Conservation (phyloP, 371 early-diverging fungal genomes). For the Batkoa obscura region DNA sequence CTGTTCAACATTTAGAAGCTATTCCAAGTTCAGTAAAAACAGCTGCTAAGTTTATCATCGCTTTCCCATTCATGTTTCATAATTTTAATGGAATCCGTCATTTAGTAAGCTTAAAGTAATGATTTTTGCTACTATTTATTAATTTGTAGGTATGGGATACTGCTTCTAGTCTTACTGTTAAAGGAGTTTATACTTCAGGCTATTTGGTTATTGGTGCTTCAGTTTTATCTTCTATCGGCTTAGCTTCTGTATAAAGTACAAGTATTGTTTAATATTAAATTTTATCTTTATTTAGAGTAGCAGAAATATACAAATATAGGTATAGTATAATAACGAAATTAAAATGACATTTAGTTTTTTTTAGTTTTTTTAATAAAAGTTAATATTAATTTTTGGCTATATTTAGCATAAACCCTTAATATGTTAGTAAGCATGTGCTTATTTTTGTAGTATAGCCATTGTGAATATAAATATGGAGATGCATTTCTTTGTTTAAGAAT, state of each 20-base stretch:
- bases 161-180: conserved; percentile 36
- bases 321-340: no score
- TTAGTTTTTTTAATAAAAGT: no score
- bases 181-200: conserved; percentile 66
- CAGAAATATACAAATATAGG: no score
- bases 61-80: conserved; percentile 67
- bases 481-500: no score
- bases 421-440: no score
- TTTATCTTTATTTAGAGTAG: no score
- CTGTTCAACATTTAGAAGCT: conserved; percentile 26
- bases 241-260: conserved; percentile 12
- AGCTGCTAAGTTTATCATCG: conserved; percentile 39
- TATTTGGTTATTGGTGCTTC: conserved; percentile 54
- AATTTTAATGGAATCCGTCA: conserved; percentile 73
- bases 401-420: no score
- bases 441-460: no score
- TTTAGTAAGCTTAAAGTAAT: conserved; percentile 29
- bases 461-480: no score
- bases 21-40: conserved; percentile 31
- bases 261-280: no score
- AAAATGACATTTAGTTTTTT: no score
- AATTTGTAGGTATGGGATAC: conserved; percentile 64
- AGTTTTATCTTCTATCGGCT: conserved; percentile 10
- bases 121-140: background rate
- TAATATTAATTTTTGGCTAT: no score